Evolutionary conservation across 2,329 filamentous ascomycete species (phyloP), one percentile per base, ranked within the genome.

Genomic region (Tolypocladium tundrense): DNA sequence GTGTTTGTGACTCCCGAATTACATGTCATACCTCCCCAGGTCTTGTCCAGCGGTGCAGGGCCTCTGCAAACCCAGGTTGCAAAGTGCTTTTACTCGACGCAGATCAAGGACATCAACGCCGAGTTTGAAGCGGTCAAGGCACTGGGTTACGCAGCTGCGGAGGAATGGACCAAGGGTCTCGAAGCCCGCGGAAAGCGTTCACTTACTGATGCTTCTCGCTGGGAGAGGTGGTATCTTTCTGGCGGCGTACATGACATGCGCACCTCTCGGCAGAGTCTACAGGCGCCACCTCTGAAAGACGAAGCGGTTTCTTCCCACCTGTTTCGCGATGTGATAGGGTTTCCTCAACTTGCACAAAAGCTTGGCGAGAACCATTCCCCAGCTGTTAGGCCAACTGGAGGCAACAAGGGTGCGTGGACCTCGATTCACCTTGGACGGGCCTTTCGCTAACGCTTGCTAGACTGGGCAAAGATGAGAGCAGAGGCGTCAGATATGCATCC

Each of bases 151-250:
- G 85, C 86, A 48, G 82, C 86, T 13, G 80, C 82, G 4, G 87
- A 90, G 63, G 89, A 92, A 69, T 94, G 90, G 89, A 77, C 85
- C 37, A 92, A 92, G 71, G 89, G 89, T 11, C 78, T 94, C 4
- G 81, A 85, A 50, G 75, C 74, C 35, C 79, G 83, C 59, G 87
- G 88, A 11, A 82, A 82, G 64, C 77, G 83, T 59, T 73, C 78
- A 54, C 80, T 84, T 63, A 78, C 76, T 13, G 84, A 88, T 67
- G 79, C 83, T 37, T 78, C 82, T 35, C 82, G 87, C 54, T 93
- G 88, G 86, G 89, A 91, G 68, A 87, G 85, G 65, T 93, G 88
- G 84, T 84, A 86, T 61, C 63, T 66, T 4, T 72, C 78, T 45
- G 77, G 77, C 53, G 75, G 75, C 40, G 57, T 77, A 45, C 51